Evolutionary conservation across 2,329 filamentous ascomycete genomes (phyloP).

Genomic region (Ophiostoma sp.): DNA sequence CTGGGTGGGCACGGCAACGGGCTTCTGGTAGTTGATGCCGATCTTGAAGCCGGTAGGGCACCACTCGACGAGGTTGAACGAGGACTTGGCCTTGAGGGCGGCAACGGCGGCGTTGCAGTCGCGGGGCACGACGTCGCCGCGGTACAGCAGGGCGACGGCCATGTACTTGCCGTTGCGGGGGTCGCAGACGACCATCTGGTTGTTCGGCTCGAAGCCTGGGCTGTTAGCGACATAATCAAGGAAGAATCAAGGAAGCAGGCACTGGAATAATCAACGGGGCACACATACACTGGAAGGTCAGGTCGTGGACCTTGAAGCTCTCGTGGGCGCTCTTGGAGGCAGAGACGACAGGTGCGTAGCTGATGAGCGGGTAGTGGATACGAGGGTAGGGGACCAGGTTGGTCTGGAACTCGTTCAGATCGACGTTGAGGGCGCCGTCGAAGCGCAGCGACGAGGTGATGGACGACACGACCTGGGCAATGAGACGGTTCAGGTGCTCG

Average conservation of each 20-base stretch:
- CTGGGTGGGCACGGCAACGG: slow-evolving; percentile 49
- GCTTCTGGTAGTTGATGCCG: slow-evolving; percentile 69
- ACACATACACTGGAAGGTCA: slow-evolving; percentile 65
- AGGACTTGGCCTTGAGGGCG: slow-evolving; percentile 63
- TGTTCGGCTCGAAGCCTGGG: slow-evolving; percentile 68
- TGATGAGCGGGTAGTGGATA: slow-evolving; percentile 69
- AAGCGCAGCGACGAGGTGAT: slow-evolving; percentile 69
- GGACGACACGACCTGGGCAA: slow-evolving; percentile 68
- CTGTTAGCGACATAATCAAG: slow-evolving; percentile 12
- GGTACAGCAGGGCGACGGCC: slow-evolving; percentile 67
- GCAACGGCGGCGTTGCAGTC: slow-evolving; percentile 64
- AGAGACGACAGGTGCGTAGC: slow-evolving; percentile 66
- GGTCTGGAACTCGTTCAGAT: slow-evolving; percentile 73
- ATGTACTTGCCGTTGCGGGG: slow-evolving; percentile 72
- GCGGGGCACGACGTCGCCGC: slow-evolving; percentile 64
- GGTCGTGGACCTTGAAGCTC: slow-evolving; percentile 78
- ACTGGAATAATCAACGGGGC: background rate
- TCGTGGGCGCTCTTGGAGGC: slow-evolving; percentile 75
- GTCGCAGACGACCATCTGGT: slow-evolving; percentile 73
- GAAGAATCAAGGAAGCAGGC: background rate
- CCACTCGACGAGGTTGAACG: slow-evolving; percentile 71
- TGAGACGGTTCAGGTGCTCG: slow-evolving; percentile 67
- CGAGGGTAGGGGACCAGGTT: slow-evolving; percentile 68
- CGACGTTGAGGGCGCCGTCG: slow-evolving; percentile 66
- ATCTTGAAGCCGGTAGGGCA: slow-evolving; percentile 72